Percentiles rank a stretch among this genome's conserved stretches.
phyloP scores from a whole-genome alignment of 176 grass and related monocot genomes.

The Thinopyrum elongatum region DNA sequence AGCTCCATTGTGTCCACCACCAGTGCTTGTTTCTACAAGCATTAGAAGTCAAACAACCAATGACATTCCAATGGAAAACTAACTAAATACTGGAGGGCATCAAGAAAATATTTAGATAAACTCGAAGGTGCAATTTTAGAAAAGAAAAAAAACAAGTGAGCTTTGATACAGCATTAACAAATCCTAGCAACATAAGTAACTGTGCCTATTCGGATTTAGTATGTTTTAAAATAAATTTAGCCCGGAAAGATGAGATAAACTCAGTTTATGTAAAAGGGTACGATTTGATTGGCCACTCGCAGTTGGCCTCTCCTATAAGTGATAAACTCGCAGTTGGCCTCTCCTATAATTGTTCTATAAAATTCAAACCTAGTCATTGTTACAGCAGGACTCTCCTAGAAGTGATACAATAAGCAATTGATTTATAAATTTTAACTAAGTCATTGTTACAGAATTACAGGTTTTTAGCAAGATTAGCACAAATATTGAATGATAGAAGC shows the following conservation, averaged over 20 bases:
- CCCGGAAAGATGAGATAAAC: not conserved
- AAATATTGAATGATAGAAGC: not conserved
- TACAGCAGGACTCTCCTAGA: not conserved
- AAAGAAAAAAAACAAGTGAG: not conserved
- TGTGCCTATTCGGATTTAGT: not conserved
- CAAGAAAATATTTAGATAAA: not conserved
- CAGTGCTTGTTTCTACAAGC: not conserved
- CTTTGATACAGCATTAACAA: not conserved
- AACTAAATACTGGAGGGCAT: not conserved
- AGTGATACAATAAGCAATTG: not conserved
- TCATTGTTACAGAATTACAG: not conserved
- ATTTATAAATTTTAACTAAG: not conserved
- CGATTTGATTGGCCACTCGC: not conserved
- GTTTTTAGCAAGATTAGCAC: not conserved
- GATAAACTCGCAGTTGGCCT: not conserved
- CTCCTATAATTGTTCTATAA: not conserved
- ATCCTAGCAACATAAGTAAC: not conserved
- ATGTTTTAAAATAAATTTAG: not conserved
- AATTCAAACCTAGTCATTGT: not conserved
- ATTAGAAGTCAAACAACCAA: not conserved
- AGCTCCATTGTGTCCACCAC: not conserved
- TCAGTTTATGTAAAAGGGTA: not conserved
- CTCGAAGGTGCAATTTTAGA: not conserved
- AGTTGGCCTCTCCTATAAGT: not conserved
- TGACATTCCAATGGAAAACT: not conserved